Evolutionary conservation across 805 yeast genomes (phyloP).

Genomic region (Tetrapisispora pingtungensis): DNA sequence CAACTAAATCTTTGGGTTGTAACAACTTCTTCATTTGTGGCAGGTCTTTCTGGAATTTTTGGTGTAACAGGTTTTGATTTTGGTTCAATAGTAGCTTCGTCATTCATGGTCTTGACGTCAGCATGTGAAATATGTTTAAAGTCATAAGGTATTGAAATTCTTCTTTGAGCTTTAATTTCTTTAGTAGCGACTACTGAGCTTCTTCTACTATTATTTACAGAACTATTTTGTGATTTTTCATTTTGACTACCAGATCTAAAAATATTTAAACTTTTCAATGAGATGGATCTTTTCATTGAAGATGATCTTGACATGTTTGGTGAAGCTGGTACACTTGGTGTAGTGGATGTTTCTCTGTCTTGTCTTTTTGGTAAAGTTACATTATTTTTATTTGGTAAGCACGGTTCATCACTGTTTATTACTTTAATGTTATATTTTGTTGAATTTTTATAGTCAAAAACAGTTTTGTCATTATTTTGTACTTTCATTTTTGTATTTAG

Average conservation of each 20-base stretch:
- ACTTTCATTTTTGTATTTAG: not conserved
- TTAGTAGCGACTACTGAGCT: not conserved
- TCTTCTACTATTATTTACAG: not conserved
- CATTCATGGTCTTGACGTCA: slow-evolving; percentile 8
- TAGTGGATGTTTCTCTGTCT: not conserved
- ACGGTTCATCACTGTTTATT: slow-evolving; percentile 29
- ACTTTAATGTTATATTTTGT: slow-evolving; percentile 1
- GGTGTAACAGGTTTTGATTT: not conserved
- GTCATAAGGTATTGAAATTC: slow-evolving; percentile 32
- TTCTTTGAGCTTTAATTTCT: slow-evolving; percentile 1
- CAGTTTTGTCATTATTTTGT: not conserved
- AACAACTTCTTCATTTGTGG: too few relatives aligned
- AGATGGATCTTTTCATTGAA: not conserved
- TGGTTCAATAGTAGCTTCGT: too few relatives aligned
- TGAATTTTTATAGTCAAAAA: not conserved
- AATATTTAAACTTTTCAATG: not conserved
- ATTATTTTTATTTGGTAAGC: slow-evolving; percentile 26
- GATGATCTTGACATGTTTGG: not conserved
- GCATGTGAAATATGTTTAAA: slow-evolving; percentile 35
- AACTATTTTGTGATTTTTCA: not conserved
- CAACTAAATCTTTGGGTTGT: slow-evolving; percentile 2
- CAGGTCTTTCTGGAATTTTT: not conserved
- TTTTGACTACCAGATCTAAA: not conserved
- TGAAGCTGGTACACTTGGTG: not conserved
- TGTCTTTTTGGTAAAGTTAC: slow-evolving; percentile 24